Percentiles rank a stretch among this genome's conserved stretches.
phyloP scores from a whole-genome alignment of 371 early-diverging fungal genomes.

The Mucor plumbeus region DNA sequence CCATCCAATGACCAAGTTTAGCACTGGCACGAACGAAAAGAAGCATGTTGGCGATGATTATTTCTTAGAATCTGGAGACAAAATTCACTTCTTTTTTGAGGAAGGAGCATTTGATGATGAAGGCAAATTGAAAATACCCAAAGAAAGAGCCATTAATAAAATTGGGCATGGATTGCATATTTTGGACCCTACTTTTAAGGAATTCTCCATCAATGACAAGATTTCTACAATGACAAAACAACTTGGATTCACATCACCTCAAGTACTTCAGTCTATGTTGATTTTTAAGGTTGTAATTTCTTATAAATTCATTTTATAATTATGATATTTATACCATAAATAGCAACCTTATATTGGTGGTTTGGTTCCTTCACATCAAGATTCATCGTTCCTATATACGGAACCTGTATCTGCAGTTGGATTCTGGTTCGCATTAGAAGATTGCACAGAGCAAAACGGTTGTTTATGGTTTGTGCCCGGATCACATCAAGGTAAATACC shows the following conservation, averaged over 20 bases:
- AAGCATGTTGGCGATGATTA: conserved; percentile 88
- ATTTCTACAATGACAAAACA: conserved; percentile 63
- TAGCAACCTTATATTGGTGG: conserved; percentile 16
- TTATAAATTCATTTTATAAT: not conserved
- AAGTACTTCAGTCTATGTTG: conserved; percentile 89
- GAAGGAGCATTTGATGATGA: conserved; percentile 77
- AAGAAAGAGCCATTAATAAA: conserved; percentile 84
- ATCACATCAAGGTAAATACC: conserved; percentile 75
- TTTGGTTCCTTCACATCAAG: conserved; percentile 80
- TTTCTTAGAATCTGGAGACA: conserved; percentile 84
- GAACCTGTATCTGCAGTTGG: conserved; percentile 85
- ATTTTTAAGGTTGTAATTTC: conserved; percentile 75
- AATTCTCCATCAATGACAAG: conserved; percentile 60
- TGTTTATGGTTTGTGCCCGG: conserved; percentile 89
- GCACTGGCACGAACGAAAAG: conserved; percentile 66
- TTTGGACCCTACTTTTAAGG: conserved; percentile 73
- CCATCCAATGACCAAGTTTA: conserved; percentile 85
- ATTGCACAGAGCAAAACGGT: conserved; percentile 88
- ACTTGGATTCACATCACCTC: conserved; percentile 76
- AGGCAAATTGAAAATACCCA: conserved; percentile 65
- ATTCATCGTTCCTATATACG: conserved; percentile 92
- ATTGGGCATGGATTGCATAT: conserved; percentile 92
- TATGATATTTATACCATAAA: not conserved
- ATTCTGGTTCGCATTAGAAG: conserved; percentile 94
- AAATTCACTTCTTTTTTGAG: conserved; percentile 89